Percentiles rank a stretch among this genome's conserved stretches.
phyloP scores from a whole-genome alignment of 352 stramenopile genomes.

The Globisporangium paroecandrum region DNA sequence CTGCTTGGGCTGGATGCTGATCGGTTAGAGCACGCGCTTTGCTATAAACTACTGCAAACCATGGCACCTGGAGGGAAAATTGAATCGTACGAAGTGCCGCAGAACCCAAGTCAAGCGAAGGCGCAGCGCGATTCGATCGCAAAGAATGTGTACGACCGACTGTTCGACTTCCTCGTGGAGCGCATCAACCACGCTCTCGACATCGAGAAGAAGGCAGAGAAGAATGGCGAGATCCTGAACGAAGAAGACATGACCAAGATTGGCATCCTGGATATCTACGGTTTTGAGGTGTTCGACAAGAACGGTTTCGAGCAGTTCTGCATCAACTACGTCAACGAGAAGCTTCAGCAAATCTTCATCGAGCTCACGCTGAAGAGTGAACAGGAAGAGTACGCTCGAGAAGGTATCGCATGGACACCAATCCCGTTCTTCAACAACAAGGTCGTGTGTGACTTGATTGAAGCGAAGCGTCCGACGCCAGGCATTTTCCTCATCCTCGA shows the following conservation, averaged over 20 bases:
- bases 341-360: conserved; percentile 92
- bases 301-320: conserved; percentile 96
- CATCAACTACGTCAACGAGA: conserved; percentile 95
- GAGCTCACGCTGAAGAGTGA: conserved; percentile 87
- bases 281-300: conserved; percentile 94
- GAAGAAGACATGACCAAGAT: conserved; percentile 80
- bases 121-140: conserved; percentile 95
- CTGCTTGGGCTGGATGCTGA: conserved; percentile 64
- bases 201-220: conserved; percentile 80
- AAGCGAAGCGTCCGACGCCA: conserved; percentile 63
- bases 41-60: conserved; percentile 83
- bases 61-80: conserved; percentile 83
- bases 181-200: conserved; percentile 85
- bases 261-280: conserved; percentile 96
- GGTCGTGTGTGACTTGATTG: conserved; percentile 86
- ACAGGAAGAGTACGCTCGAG: conserved; percentile 94
- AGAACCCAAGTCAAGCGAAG: conserved; percentile 83
- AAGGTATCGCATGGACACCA: conserved; percentile 90
- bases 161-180: conserved; percentile 97
- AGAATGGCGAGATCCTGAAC: conserved; percentile 71
- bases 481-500: conserved; percentile 85
- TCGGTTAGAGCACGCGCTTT: conserved; percentile 66
- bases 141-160: conserved; percentile 94
- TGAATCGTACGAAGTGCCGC: conserved; percentile 84
- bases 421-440: conserved; percentile 94